phyloP scores from a whole-genome alignment of 441 rosid genomes.

The Erodium chrysanthum region DNA sequence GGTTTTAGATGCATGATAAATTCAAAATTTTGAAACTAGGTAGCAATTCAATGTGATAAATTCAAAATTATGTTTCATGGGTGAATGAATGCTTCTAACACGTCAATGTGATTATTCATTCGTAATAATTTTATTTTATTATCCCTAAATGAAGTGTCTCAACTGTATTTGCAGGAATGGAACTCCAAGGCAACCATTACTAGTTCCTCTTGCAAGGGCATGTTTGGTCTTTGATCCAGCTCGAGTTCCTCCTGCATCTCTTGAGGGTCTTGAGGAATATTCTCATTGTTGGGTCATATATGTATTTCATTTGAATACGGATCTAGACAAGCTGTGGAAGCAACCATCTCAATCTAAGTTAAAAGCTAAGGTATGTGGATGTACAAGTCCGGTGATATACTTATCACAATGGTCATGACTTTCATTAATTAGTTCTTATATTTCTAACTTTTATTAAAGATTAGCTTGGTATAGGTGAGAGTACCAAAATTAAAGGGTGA shows the following conservation, averaged over 20 bases:
- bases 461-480: slow-evolving; percentile 57
- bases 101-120: slow-evolving; percentile 1
- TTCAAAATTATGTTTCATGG: too few species aligned
- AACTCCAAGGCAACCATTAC: slow-evolving; percentile 81
- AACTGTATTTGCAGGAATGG: slow-evolving; percentile 44
- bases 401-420: not conserved
- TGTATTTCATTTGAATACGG: slow-evolving; percentile 84
- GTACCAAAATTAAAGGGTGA: slow-evolving; percentile 76
- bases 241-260: slow-evolving; percentile 81
- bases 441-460: slow-evolving; percentile 22
- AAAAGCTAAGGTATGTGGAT: slow-evolving; percentile 60
- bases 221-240: slow-evolving; percentile 50
- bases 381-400: not conserved
- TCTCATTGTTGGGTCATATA: slow-evolving; percentile 88
- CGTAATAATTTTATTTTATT: not conserved
- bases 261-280: slow-evolving; percentile 75
- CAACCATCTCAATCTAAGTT: slow-evolving; percentile 73
- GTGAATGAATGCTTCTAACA: not conserved
- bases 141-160: slow-evolving; percentile 8
- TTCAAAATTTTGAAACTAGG: not conserved
- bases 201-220: slow-evolving; percentile 78
- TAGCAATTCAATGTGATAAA: not conserved
- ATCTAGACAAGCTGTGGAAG: slow-evolving; percentile 85
- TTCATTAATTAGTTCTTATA: slow-evolving; percentile 10
- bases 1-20: not conserved